A percentile compares a stretch with the other conserved stretches of the same genome.
Evolutionary conservation across 306 rosid genomes (phyloP).

Genomic region (Hylodesmum podocarpum): DNA sequence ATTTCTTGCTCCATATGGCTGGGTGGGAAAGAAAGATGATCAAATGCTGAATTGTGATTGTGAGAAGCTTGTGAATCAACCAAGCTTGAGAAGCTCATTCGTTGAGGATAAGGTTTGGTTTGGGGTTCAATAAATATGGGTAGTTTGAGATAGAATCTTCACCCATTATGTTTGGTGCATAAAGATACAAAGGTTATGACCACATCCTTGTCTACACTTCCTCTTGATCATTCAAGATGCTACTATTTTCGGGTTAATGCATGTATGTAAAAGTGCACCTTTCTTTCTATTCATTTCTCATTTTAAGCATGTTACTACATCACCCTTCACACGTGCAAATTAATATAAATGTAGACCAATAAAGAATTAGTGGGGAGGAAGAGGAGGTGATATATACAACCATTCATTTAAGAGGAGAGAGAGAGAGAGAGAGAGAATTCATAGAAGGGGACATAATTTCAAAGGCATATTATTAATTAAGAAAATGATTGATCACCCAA

Average conservation of each 20-base stretch:
- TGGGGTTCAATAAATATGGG: slow-evolving; percentile 45
- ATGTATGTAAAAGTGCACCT: not conserved
- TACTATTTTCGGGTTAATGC: slow-evolving; percentile 28
- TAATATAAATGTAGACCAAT: not conserved
- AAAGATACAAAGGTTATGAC: slow-evolving; percentile 21
- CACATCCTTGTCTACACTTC: slow-evolving; percentile 51
- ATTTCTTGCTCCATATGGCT: slow-evolving; percentile 56
- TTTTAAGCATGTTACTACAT: not conserved
- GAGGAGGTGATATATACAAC: not conserved
- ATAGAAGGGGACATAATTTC: not conserved
- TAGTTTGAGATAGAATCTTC: slow-evolving; percentile 35
- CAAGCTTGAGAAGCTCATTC: slow-evolving; percentile 29
- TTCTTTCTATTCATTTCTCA: not conserved
- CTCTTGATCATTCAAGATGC: slow-evolving; percentile 49
- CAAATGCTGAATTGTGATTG: not conserved
- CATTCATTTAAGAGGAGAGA: not conserved
- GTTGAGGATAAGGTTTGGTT: slow-evolving; percentile 32
- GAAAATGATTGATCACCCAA: not conserved
- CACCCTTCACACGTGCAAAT: not conserved
- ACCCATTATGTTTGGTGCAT: slow-evolving; percentile 33
- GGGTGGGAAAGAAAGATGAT: not conserved
- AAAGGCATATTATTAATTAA: not conserved
- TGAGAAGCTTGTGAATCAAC: not conserved
- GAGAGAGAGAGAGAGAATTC: not conserved
- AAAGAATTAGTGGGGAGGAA: not conserved